These are phyloP conservation scores for Hypomontagnella submonticulosa DNA, from an alignment of 495 filamentous ascomycete species.

Conservation along the genomic window DNA sequence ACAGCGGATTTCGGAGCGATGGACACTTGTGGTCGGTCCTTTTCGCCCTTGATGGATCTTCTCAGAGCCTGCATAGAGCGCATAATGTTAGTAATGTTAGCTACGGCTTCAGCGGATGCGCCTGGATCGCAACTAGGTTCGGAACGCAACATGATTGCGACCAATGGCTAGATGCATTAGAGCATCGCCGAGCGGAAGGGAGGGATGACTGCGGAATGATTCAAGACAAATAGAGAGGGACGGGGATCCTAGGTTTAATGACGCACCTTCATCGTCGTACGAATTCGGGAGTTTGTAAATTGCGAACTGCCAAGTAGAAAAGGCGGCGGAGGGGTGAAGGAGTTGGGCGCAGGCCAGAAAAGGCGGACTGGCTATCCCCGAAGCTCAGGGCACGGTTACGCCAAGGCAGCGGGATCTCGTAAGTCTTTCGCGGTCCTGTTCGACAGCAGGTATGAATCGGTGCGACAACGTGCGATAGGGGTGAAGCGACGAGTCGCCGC, in stretches of 20 bases:
- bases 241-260: constrained; percentile 46
- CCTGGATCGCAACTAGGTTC: constrained; percentile 31
- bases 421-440: constrained; percentile 38
- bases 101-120: constrained; percentile 31
- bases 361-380: constrained; percentile 42
- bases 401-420: constrained; percentile 41
- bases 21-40: constrained; percentile 81
- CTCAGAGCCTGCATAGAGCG: constrained; percentile 74
- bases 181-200: constrained; percentile 29
- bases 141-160: constrained; percentile 45
- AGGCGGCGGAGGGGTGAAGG: constrained; percentile 29
- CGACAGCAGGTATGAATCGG: constrained; percentile 47
- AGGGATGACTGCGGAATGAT: constrained; percentile 29
- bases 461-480: constrained; percentile 44
- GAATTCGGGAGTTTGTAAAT: constrained; percentile 39
- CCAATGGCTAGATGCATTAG: constrained; percentile 10
- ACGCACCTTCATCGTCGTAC: constrained; percentile 63
- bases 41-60: constrained; percentile 88
- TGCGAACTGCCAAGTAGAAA: constrained; percentile 30
- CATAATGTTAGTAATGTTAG: constrained; percentile 56
- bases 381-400: constrained; percentile 46
- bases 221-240: constrained; percentile 39
- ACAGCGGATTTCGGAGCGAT: constrained; percentile 94
- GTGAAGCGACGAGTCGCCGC: constrained; percentile 33
- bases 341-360: constrained; percentile 44